Percentiles rank a stretch among this genome's conserved stretches.
Conservation (phyloP, 1,284 basidiomycete genomes). For the Trichosporon faecale region DNA sequence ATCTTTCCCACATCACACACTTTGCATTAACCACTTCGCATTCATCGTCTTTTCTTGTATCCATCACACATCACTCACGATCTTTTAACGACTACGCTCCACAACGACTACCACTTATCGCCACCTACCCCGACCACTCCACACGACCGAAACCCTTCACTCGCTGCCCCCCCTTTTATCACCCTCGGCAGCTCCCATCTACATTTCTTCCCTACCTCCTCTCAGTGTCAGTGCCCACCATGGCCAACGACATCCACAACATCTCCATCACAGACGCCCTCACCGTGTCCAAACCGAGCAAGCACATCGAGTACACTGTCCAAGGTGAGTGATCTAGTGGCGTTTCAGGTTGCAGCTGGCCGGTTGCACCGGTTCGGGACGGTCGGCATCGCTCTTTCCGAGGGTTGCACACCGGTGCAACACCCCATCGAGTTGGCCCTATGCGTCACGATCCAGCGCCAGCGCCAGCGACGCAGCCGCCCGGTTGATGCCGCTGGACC, state of each 20-base stretch:
- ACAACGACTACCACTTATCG: neutral
- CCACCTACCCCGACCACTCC: neutral
- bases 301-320: constrained; percentile 50
- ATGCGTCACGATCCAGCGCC: neutral
- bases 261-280: constrained; percentile 49
- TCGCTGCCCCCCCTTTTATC: neutral
- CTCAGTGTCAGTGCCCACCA: constrained; percentile 21
- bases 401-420: neutral
- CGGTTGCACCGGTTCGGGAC: neutral
- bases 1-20: neutral
- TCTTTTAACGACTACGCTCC: neutral
- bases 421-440: constrained; percentile 6
- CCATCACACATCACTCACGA: neutral
- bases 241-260: constrained; percentile 47
- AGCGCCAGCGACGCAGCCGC: neutral
- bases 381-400: neutral
- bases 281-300: constrained; percentile 43
- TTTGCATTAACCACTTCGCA: neutral
- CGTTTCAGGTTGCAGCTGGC: neutral
- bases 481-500: neutral
- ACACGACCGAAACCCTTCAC: neutral
- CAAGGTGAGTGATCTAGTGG: constrained; percentile 36
- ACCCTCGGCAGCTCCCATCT: too few species aligned
- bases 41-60: neutral
- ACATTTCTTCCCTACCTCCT: neutral